These are phyloP conservation scores for Colletotrichum sp. DNA, from an alignment of 2,329 filamentous ascomycete genomes.

Conservation along the genomic window DNA sequence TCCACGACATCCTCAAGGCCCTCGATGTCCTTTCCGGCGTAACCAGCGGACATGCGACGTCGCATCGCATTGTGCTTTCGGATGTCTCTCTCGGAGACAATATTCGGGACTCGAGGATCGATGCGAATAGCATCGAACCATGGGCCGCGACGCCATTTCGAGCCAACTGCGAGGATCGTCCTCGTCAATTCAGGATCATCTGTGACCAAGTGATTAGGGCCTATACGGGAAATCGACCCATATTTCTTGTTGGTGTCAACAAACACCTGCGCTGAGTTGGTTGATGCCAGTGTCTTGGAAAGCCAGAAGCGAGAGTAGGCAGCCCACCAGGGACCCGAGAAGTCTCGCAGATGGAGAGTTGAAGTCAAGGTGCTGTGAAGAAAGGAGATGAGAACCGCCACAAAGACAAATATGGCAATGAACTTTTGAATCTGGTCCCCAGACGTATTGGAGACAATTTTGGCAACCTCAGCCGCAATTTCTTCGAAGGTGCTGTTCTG, in stretches of 20 bases:
- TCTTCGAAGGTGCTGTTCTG: neutral
- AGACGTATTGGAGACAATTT: neutral
- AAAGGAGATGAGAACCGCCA: neutral
- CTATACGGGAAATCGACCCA: constrained; percentile 32
- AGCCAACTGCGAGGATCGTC: constrained; percentile 39
- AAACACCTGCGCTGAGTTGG: neutral
- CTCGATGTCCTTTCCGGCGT: constrained; percentile 57
- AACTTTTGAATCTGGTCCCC: neutral
- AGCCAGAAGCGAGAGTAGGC: neutral
- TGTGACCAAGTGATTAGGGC: constrained; percentile 44
- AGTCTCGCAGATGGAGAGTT: neutral
- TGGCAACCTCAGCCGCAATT: neutral
- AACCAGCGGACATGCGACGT: constrained; percentile 56
- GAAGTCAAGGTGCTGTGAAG: neutral
- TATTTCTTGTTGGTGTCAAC: neutral
- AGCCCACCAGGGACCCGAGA: neutral
- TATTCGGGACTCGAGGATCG: constrained; percentile 55
- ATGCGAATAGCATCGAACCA: constrained; percentile 57
- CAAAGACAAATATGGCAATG: neutral
- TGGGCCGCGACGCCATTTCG: constrained; percentile 35
- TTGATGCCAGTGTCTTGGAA: neutral
- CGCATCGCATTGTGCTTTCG: constrained; percentile 43
- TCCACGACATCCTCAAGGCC: constrained; percentile 54
- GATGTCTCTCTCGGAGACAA: constrained; percentile 55
- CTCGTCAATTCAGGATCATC: constrained; percentile 42